A percentile compares a stretch with the other conserved stretches of the same genome.
phyloP scores from a whole-genome alignment of 352 stramenopile genomes.

The Globisporangium uncinulatum region DNA sequence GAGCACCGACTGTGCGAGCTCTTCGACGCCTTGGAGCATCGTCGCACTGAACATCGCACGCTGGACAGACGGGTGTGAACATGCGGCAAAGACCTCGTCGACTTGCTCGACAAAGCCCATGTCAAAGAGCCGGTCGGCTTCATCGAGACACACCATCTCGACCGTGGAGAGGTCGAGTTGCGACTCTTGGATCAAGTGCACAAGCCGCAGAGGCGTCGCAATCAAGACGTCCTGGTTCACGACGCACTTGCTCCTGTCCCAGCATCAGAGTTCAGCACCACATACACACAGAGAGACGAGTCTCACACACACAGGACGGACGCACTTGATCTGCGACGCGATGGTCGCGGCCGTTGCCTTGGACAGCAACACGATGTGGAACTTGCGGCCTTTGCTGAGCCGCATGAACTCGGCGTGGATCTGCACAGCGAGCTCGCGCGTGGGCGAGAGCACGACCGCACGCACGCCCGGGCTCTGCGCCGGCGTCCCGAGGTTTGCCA shows the following conservation, averaged over 20 bases:
- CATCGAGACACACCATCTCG: constrained; percentile 95
- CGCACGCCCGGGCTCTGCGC: constrained; percentile 74
- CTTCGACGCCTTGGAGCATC: constrained; percentile 50
- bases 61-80: constrained; percentile 83
- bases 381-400: constrained; percentile 84
- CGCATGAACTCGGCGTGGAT: constrained; percentile 94
- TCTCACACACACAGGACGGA: not conserved
- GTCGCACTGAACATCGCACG: constrained; percentile 98
- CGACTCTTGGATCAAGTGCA: constrained; percentile 85
- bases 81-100: constrained; percentile 94
- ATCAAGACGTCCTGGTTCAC: constrained; percentile 95
- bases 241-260: constrained; percentile 54
- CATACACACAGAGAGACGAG: not conserved
- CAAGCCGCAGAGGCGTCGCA: constrained; percentile 94
- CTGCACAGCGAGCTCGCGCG: constrained; percentile 96
- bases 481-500: constrained; percentile 63
- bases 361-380: constrained; percentile 87
- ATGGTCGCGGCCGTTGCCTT: constrained; percentile 90
- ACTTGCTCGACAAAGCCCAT: constrained; percentile 96
- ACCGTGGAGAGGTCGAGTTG: constrained; percentile 82
- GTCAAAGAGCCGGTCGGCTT: constrained; percentile 98
- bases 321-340: constrained; percentile 58
- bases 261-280: constrained; percentile 2
- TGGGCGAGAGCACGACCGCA: constrained; percentile 94
- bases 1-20: constrained; percentile 85